These are phyloP conservation scores for Eremomyces bilateralis DNA, from an alignment of 495 filamentous ascomycete species.

Conservation along the genomic window DNA sequence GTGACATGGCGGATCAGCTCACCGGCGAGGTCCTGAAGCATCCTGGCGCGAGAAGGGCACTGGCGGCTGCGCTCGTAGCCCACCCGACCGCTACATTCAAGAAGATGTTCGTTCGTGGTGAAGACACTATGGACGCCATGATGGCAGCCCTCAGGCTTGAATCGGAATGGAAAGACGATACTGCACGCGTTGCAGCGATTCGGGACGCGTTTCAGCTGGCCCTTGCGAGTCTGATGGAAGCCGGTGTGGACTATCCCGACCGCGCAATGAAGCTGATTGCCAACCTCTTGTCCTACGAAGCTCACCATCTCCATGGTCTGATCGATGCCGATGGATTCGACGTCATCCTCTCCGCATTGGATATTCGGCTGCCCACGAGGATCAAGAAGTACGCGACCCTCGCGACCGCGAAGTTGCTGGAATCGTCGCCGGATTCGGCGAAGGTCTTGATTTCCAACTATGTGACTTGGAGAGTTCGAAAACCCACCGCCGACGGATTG, in stretches of 20 bases:
- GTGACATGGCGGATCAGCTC: constrained; percentile 31
- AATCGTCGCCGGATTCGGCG: constrained; percentile 46
- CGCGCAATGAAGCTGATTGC: constrained; percentile 40
- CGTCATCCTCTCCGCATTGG: constrained; percentile 54
- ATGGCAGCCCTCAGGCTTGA: constrained; percentile 27
- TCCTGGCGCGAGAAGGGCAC: constrained; percentile 29
- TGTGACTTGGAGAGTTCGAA: constrained; percentile 32
- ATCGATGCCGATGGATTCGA: constrained; percentile 63
- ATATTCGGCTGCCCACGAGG: constrained; percentile 45
- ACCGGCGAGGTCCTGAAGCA: constrained; percentile 36
- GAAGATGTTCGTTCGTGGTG: constrained; percentile 36
- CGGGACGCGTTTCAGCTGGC: constrained; percentile 44
- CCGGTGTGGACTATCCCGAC: constrained; percentile 35
- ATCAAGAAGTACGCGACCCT: constrained; percentile 55
- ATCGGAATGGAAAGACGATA: constrained; percentile 32
- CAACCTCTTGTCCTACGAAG: constrained; percentile 36
- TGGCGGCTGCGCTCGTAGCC: constrained; percentile 27
- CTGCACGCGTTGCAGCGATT: constrained; percentile 24
- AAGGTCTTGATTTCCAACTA: constrained; percentile 41
- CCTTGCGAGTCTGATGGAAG: constrained; percentile 40
- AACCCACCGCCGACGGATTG: constrained; percentile 33
- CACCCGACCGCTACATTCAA: constrained; percentile 32
- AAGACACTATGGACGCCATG: constrained; percentile 35
- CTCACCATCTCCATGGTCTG: constrained; percentile 34
- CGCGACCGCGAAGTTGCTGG: constrained; percentile 58